Conservation (phyloP, 2,329 filamentous ascomycete species). For the Colletotrichum aenigma region DNA sequence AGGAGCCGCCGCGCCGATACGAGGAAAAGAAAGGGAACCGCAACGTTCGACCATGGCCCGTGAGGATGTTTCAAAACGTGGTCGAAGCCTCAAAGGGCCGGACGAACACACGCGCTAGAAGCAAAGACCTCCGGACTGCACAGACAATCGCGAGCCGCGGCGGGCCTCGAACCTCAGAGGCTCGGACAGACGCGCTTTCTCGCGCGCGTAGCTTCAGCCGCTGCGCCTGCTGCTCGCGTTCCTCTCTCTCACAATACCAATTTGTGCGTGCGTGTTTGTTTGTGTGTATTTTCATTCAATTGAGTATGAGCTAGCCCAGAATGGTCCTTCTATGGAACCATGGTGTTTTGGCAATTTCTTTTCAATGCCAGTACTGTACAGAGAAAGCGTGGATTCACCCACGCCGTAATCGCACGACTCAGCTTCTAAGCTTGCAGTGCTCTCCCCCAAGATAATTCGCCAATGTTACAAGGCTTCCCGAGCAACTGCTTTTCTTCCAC, state of each 20-base stretch:
- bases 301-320: slow-evolving; percentile 20
- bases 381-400: slow-evolving; percentile 18
- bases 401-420: slow-evolving; percentile 5
- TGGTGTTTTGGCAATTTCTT: slow-evolving; percentile 10
- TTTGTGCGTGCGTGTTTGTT: neutral
- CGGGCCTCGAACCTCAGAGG: neutral
- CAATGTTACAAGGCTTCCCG: slow-evolving; percentile 18
- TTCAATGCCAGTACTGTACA: slow-evolving; percentile 20
- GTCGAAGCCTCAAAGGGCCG: neutral
- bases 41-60: neutral
- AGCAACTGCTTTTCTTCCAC: slow-evolving; percentile 21
- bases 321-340: slow-evolving; percentile 8
- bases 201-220: neutral
- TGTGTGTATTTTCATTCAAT: slow-evolving; percentile 18
- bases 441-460: neutral
- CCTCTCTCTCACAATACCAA: neutral
- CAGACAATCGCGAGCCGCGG: neutral
- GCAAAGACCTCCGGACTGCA: slow-evolving; percentile 3
- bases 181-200: neutral
- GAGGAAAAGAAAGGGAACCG: neutral
- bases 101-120: neutral
- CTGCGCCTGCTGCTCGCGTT: neutral
- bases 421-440: slow-evolving; percentile 21
- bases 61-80: slow-evolving; percentile 3
- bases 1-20: neutral